These are phyloP conservation scores for Eimeria zaria DNA, from an alignment of 169 alveolate species.

Conservation along the genomic window DNA sequence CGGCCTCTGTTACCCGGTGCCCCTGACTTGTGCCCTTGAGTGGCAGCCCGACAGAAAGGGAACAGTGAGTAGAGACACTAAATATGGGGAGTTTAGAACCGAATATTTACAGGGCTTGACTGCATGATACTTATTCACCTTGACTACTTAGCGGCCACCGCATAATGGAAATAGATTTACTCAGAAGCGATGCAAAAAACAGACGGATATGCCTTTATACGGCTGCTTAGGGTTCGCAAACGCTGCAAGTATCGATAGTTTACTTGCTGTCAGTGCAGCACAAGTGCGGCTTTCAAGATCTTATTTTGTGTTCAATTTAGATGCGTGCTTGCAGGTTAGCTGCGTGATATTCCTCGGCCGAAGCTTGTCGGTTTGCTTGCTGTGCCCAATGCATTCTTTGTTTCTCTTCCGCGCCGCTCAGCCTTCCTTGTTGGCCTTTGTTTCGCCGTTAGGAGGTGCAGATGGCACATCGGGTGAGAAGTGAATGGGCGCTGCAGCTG, in stretches of 20 bases:
- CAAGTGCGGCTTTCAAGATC: neutral
- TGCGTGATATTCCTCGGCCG: constrained; percentile 82
- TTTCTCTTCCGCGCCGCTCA: constrained; percentile 68
- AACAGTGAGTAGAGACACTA: constrained; percentile 41
- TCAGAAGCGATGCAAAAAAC: neutral
- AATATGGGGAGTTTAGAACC: no score
- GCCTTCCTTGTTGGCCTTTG: constrained; percentile 36
- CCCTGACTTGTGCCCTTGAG: constrained; percentile 76
- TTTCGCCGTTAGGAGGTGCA: constrained; percentile 25
- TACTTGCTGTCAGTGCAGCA: neutral
- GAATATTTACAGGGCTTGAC: no score
- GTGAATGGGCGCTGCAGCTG: neutral
- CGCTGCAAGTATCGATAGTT: neutral
- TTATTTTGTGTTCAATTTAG: neutral
- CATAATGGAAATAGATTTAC: neutral
- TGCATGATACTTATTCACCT: no score
- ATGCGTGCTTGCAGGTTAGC: constrained; percentile 60
- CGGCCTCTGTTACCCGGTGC: constrained; percentile 84
- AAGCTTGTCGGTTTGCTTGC: constrained; percentile 76
- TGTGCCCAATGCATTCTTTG: constrained; percentile 82
- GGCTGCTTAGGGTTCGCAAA: neutral
- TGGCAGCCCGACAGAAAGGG: constrained; percentile 79
- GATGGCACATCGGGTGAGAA: constrained; percentile 31
- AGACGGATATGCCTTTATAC: neutral
- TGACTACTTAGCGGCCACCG: no score